phyloP scores from a whole-genome alignment of 2,329 filamentous ascomycete genomes.

The Hypoxylon sp. region DNA sequence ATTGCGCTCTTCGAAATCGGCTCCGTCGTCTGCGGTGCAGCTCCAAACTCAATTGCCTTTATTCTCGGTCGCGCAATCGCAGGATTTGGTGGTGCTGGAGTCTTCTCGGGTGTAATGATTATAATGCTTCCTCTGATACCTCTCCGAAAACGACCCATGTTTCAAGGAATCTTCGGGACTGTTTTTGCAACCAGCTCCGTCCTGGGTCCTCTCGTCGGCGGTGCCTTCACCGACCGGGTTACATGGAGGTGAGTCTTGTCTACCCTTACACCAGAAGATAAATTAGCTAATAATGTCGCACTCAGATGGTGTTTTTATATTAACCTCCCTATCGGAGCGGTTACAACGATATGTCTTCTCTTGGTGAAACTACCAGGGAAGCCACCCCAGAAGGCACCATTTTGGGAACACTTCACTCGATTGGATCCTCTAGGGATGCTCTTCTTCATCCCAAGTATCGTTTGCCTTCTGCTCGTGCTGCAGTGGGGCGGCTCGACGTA shows the following conservation, averaged over 20 bases:
- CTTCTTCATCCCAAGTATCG: slow-evolving; percentile 69
- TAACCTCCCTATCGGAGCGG: slow-evolving; percentile 66
- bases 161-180: slow-evolving; percentile 66
- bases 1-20: slow-evolving; percentile 67
- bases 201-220: slow-evolving; percentile 65
- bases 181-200: slow-evolving; percentile 68
- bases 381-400: slow-evolving; percentile 35
- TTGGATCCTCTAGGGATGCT: slow-evolving; percentile 68
- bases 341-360: slow-evolving; percentile 63
- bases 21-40: slow-evolving; percentile 64
- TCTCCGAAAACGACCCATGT: slow-evolving; percentile 69
- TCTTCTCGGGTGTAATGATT: slow-evolving; percentile 68
- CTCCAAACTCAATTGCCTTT: slow-evolving; percentile 64
- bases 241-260: slow-evolving; percentile 59
- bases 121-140: slow-evolving; percentile 70
- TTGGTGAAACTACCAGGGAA: slow-evolving; percentile 58
- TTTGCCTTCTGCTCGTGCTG: slow-evolving; percentile 71
- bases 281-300: slow-evolving; percentile 30
- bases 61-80: slow-evolving; percentile 69
- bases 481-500: slow-evolving; percentile 69
- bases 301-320: slow-evolving; percentile 67
- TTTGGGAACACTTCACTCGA: slow-evolving; percentile 60
- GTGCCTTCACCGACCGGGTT: slow-evolving; percentile 61
- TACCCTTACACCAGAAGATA: not conserved
- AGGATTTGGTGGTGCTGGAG: slow-evolving; percentile 67